phyloP scores from a whole-genome alignment of 306 rosid species.

The Fragaria ananassa region DNA sequence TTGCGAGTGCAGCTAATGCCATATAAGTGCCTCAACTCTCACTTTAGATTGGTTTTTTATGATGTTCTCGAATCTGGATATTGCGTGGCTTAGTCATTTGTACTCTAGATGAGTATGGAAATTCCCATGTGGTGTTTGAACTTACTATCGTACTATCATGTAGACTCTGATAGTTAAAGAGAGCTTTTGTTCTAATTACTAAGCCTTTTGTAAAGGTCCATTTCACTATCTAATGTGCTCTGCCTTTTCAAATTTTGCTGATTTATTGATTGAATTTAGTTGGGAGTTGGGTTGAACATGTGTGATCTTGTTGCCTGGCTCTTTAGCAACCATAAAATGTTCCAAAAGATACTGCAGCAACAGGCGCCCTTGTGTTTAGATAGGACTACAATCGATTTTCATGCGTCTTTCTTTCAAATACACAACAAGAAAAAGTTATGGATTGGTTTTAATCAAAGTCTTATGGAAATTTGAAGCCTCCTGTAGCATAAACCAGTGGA shows the following conservation, averaged over 20 bases:
- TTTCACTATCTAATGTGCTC: background rate
- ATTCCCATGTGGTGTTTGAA: no score
- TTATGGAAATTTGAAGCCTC: background rate
- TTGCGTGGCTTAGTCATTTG: background rate
- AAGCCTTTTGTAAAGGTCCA: background rate
- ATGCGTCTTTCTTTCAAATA: no score
- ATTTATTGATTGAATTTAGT: background rate
- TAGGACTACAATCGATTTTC: no score
- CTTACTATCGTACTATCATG: background rate
- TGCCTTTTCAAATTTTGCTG: background rate
- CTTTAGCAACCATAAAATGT: background rate
- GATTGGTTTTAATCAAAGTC: background rate
- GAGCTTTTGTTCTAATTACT: background rate
- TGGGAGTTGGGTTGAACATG: background rate
- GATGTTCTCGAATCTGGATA: background rate
- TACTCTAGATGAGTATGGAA: no score
- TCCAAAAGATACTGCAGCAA: background rate
- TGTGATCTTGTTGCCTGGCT: background rate
- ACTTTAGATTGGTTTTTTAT: no score
- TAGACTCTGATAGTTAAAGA: background rate
- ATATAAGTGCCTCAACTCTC: constrained; percentile 18
- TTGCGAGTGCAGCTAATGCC: constrained; percentile 47
- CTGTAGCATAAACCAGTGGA: background rate
- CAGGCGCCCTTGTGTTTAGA: no score
- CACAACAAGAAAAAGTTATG: background rate